Percentiles rank a stretch among this genome's conserved stretches.
Conservation (phyloP, 306 rosid genomes). For the Prunus fruticosa region DNA sequence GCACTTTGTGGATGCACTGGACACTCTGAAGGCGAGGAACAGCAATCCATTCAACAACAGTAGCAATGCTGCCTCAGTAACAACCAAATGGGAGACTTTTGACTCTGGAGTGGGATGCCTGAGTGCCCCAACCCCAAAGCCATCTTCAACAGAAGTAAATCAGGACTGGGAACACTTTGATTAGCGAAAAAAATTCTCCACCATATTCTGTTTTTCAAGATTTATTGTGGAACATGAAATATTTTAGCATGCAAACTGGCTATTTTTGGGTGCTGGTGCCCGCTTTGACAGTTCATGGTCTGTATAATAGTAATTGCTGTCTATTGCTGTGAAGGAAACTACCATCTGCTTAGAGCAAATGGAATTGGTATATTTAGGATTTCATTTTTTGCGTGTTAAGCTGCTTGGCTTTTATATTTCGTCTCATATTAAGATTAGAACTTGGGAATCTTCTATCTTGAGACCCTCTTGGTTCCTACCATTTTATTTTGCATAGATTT, state of each 20-base stretch:
- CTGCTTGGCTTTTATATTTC: not conserved
- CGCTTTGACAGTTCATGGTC: slow-evolving; percentile 20
- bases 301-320: not conserved
- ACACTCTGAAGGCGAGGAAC: slow-evolving; percentile 58
- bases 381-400: not conserved
- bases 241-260: slow-evolving; percentile 15
- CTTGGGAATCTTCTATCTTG: too few relatives aligned
- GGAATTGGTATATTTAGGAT: not conserved
- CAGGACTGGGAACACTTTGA: slow-evolving; percentile 53
- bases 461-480: too few relatives aligned
- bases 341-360: not conserved
- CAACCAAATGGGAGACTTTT: slow-evolving; percentile 64
- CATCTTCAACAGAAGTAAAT: slow-evolving; percentile 46
- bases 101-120: slow-evolving; percentile 65
- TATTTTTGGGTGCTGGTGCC: slow-evolving; percentile 14
- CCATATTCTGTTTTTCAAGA: not conserved
- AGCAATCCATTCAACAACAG: slow-evolving; percentile 40
- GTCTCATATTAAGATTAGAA: too few relatives aligned
- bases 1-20: slow-evolving; percentile 61
- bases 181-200: slow-evolving; percentile 27
- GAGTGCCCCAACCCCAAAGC: slow-evolving; percentile 48
- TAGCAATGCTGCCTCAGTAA: slow-evolving; percentile 53
- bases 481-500: too few relatives aligned
- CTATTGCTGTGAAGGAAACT: not conserved
- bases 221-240: slow-evolving; percentile 1